Conservation (phyloP, 768 basidiomycete genomes). For the Nevesoporus exiguus region DNA sequence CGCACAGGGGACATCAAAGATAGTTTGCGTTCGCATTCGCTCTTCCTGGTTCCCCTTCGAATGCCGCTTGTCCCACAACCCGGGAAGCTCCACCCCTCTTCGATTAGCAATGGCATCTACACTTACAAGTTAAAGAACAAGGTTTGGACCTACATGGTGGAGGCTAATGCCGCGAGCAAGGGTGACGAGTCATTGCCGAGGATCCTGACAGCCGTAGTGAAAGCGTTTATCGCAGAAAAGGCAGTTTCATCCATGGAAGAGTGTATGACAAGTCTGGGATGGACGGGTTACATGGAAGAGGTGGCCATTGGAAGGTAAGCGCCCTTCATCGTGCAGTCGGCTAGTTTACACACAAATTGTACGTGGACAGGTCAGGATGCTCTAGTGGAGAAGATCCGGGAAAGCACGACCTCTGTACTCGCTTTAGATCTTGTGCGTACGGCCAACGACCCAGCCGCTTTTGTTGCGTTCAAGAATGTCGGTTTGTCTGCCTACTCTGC, state of each 20-base stretch:
- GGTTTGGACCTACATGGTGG: slow-evolving; percentile 64
- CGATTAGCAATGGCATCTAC: slow-evolving; percentile 61
- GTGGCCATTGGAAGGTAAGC: slow-evolving; percentile 59
- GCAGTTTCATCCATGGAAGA: slow-evolving; percentile 65
- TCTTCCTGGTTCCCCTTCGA: slow-evolving; percentile 67
- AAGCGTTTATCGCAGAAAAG: slow-evolving; percentile 68
- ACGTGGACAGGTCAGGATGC: slow-evolving; percentile 48
- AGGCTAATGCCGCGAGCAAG: slow-evolving; percentile 48
- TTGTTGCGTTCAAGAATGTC: slow-evolving; percentile 51
- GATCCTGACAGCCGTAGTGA: slow-evolving; percentile 64
- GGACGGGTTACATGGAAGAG: slow-evolving; percentile 84
- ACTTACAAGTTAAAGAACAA: slow-evolving; percentile 78
- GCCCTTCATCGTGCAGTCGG: background rate
- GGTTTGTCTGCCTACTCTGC: slow-evolving; percentile 29
- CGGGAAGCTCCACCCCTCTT: slow-evolving; percentile 38
- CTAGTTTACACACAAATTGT: background rate
- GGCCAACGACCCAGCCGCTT: slow-evolving; percentile 40
- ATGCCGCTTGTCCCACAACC: slow-evolving; percentile 47
- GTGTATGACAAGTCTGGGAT: slow-evolving; percentile 70
- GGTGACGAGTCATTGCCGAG: slow-evolving; percentile 54
- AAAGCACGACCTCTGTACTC: slow-evolving; percentile 68
- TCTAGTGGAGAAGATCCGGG: slow-evolving; percentile 81
- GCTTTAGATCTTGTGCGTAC: slow-evolving; percentile 64
- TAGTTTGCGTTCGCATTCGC: slow-evolving; percentile 66
- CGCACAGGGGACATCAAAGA: slow-evolving; percentile 55